Conservation (phyloP, 2,329 filamentous ascomycete species). For the Colletotrichum horii region DNA sequence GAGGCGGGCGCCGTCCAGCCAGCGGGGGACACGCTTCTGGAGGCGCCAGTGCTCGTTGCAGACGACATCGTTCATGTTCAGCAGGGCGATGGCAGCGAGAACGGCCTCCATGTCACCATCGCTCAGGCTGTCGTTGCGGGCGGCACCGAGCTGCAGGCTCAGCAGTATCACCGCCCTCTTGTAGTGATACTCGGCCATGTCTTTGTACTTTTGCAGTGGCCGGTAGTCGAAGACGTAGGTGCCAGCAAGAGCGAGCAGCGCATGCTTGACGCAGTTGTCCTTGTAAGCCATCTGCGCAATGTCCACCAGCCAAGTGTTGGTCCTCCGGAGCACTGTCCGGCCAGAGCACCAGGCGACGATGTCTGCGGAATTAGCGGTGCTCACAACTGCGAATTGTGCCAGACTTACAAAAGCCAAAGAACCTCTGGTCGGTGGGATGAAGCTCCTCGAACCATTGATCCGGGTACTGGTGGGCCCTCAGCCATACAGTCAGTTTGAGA, state of each 20-base stretch:
- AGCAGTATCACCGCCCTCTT: constrained; percentile 36
- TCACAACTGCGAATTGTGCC: background rate
- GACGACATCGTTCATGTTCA: constrained; percentile 27
- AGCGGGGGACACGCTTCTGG: constrained; percentile 39
- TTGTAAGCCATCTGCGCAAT: constrained; percentile 42
- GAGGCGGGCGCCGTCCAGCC: constrained; percentile 41
- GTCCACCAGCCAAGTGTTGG: constrained; percentile 45
- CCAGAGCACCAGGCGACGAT: constrained; percentile 45
- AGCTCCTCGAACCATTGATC: background rate
- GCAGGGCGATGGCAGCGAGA: constrained; percentile 30
- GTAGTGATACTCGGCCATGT: constrained; percentile 34
- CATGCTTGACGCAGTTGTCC: constrained; percentile 36
- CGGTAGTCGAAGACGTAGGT: constrained; percentile 47
- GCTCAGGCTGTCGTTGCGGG: background rate
- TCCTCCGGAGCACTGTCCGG: constrained; percentile 39
- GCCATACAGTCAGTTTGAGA: background rate
- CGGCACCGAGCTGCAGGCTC: constrained; percentile 16
- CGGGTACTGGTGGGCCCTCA: background rate
- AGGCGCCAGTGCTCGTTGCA: constrained; percentile 38
- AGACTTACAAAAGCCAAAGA: constrained; percentile 20
- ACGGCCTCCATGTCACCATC: constrained; percentile 6
- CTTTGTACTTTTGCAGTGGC: constrained; percentile 34
- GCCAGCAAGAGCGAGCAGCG: constrained; percentile 45
- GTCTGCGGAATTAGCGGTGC: constrained; percentile 29
- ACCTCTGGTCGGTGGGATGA: background rate